phyloP scores from a whole-genome alignment of 2,329 filamentous ascomycete genomes.

The Ceratocystis lukuohia region DNA sequence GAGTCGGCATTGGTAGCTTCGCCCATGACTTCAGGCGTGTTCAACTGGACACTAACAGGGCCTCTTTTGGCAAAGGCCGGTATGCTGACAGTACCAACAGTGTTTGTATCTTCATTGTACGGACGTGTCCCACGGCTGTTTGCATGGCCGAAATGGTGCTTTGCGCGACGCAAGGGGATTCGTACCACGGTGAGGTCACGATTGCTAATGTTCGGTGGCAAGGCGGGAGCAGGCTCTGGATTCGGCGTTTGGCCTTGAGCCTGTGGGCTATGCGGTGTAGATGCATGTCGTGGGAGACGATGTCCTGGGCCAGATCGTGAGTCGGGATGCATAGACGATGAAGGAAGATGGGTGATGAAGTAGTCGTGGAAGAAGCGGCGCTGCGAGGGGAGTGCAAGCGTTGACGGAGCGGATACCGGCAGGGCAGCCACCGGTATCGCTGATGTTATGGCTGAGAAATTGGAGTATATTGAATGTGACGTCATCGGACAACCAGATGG shows the following conservation, averaged over 20 bases:
- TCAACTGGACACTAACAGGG: constrained; percentile 43
- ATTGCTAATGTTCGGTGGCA: constrained; percentile 43
- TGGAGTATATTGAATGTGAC: constrained; percentile 3
- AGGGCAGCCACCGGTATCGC: neutral
- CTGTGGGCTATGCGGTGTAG: constrained; percentile 53
- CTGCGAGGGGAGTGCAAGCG: neutral
- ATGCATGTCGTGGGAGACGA: constrained; percentile 74
- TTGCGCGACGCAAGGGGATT: constrained; percentile 83
- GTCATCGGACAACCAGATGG: constrained; percentile 12
- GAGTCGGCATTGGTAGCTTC: constrained; percentile 60
- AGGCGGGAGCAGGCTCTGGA: constrained; percentile 39
- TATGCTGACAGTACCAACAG: constrained; percentile 85
- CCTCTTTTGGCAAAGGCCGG: constrained; percentile 81
- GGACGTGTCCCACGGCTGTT: constrained; percentile 68
- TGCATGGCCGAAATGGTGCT: constrained; percentile 83
- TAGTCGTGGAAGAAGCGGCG: constrained; percentile 73
- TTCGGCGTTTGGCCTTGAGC: constrained; percentile 22
- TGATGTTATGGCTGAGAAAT: neutral
- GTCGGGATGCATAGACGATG: constrained; percentile 84
- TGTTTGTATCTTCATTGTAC: constrained; percentile 88
- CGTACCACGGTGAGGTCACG: constrained; percentile 86
- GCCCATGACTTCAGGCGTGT: constrained; percentile 29
- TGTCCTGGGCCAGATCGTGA: constrained; percentile 60
- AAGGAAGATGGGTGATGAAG: constrained; percentile 91
- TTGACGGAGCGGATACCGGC: neutral